Evolutionary conservation across 371 early-diverging fungal species (phyloP), one percentile per base, ranked within the genome.

Genomic region (Chytridiales sp.): DNA sequence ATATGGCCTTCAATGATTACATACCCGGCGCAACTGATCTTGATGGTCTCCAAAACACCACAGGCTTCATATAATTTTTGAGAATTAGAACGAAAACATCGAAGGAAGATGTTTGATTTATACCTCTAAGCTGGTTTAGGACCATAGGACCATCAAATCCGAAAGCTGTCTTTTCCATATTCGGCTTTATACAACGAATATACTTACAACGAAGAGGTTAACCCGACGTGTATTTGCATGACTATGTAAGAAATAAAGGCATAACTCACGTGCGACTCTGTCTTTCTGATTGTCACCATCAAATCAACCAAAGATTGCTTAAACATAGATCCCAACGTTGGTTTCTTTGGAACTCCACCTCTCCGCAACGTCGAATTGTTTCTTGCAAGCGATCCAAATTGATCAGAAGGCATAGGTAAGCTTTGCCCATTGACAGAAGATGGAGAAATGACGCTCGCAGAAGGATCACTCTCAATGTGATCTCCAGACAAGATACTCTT

Each of bases 1-100:
- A 86, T 66, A 99, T 98, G 1, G 99, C 98, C 75, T 99, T 99
- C 29, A 99, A 70, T 39, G 46, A 46, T 21, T 8, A 32, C 59
- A 9, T 95, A 99, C 39, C 99, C 99, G 17, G 94, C 94, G 70
- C 97, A 92, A 72, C 92, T 91, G 71, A 99, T 99, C 39, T 97
- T 87, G 68, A 99, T 99, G 0, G 99, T 99, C 76, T 99, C 99
- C 27, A 99, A 71, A 17, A 99, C 99, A 85, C 99, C 99, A 79
- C 99, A 99, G 36, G 99, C 99, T 62, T 22, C 15, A 1, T n/a
- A 19, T 9, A 27, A 42, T 24, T 19, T 19, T 42, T 9, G 38
- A n/a, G n/a, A n/a, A n/a, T n/a, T 1, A 24, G 30, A 13, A 53
- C 2, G 15, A 50, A 42, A 2, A 39, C 40, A 2, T 1, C 11